Percentiles rank a stretch among this genome's conserved stretches.
phyloP scores from a whole-genome alignment of 2,329 filamentous ascomycete species.

The Hypoxylon sp. region DNA sequence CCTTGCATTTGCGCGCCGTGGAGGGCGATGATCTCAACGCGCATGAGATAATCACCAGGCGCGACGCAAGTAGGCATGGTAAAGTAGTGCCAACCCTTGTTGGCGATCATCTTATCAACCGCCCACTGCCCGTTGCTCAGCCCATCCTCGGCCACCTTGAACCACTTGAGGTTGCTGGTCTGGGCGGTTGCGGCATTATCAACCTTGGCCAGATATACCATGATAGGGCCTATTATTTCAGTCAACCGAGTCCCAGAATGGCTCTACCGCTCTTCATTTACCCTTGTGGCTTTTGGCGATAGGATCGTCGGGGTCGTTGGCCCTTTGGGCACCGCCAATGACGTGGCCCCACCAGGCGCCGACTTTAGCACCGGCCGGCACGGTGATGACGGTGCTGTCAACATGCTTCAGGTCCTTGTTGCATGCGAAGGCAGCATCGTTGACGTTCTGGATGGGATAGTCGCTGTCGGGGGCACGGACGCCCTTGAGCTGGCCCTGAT shows the following conservation, averaged over 20 bases:
- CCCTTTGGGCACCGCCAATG: constrained; percentile 56
- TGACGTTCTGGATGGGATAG: constrained; percentile 59
- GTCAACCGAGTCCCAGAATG: background rate
- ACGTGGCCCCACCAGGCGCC: constrained; percentile 59
- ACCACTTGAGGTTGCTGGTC: constrained; percentile 53
- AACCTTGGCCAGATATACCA: constrained; percentile 58
- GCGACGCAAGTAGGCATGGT: constrained; percentile 50
- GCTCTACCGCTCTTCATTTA: constrained; percentile 11
- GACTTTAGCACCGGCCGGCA: constrained; percentile 58
- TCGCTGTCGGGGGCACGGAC: constrained; percentile 59
- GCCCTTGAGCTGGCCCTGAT: constrained; percentile 58
- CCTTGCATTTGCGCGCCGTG: constrained; percentile 47
- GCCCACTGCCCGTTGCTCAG: constrained; percentile 52
- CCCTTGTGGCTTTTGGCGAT: constrained; percentile 59
- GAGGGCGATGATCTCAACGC: constrained; percentile 52
- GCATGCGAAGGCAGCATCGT: constrained; percentile 56
- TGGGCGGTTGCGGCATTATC: constrained; percentile 53
- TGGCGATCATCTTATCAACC: constrained; percentile 57
- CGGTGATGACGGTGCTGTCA: constrained; percentile 51
- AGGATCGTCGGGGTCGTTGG: constrained; percentile 56
- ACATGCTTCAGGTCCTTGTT: constrained; percentile 51
- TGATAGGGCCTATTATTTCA: constrained; percentile 53
- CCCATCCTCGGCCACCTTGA: constrained; percentile 58
- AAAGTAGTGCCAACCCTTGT: constrained; percentile 54
- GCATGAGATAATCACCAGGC: constrained; percentile 53